These are phyloP conservation scores for Posidonia oceanica DNA, from an alignment of 116 monocot species.

Conservation along the genomic window DNA sequence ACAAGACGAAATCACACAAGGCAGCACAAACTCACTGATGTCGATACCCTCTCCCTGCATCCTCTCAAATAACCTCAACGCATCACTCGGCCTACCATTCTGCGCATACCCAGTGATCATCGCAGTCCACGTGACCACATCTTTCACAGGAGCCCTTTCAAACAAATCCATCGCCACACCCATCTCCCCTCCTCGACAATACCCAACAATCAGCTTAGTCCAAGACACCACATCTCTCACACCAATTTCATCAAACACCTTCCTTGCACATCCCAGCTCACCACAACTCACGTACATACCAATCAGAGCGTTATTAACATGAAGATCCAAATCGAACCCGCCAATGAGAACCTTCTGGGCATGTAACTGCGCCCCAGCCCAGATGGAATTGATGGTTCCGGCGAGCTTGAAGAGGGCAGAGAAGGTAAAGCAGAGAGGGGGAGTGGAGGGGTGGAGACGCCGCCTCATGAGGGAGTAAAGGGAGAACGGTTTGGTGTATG, in stretches of 20 bases:
- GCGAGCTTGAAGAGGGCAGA: conserved; percentile 46
- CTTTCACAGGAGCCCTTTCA: conserved; percentile 23
- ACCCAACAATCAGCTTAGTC: conserved; percentile 53
- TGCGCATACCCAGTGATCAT: conserved; percentile 52
- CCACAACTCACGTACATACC: conserved; percentile 38
- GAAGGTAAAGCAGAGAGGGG: conserved; percentile 50
- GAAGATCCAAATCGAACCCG: conserved; percentile 34
- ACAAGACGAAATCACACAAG: conserved; percentile 39
- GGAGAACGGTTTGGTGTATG: conserved; percentile 7
- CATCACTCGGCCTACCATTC: conserved; percentile 31
- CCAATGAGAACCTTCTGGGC: conserved; percentile 36
- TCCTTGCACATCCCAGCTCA: conserved; percentile 21
- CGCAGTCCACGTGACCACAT: conserved; percentile 51
- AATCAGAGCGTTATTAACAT: conserved; percentile 48
- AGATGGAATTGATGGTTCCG: conserved; percentile 5
- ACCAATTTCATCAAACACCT: conserved; percentile 55
- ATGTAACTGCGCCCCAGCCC: conserved; percentile 30
- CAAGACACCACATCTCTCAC: conserved; percentile 38
- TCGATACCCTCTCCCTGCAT: conserved; percentile 33
- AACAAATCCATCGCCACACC: conserved; percentile 30
- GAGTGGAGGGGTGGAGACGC: conserved; percentile 11
- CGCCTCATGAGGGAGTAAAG: conserved; percentile 44
- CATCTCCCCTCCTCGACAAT: conserved; percentile 41
- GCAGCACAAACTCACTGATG: conserved; percentile 38
- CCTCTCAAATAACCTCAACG: conserved; percentile 22